Evolutionary conservation across 1,139 yeast species (phyloP), one percentile per base, ranked within the genome.

Genomic region (Yamadazyma diddensiae): DNA sequence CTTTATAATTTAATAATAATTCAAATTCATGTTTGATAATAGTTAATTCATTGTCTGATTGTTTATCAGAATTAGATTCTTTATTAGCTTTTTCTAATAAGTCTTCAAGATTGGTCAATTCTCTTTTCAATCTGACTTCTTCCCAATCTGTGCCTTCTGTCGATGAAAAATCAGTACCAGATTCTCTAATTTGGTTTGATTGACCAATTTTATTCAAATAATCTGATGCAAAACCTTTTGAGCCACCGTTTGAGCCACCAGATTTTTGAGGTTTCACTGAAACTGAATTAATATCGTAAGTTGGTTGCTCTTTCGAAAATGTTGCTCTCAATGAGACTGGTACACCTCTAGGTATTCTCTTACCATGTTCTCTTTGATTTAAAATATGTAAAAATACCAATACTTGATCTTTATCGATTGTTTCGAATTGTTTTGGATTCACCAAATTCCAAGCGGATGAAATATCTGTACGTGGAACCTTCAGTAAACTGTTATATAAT

Each of bases 241-340:
- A 14, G 6, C 52, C 41, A 42, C 48, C 36, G 47, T 42, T 31
- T 11, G 35, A 35, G 21, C 51, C 46, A 21, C 43, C 31, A 22
- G 43, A 15, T 3, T 30, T 11, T 12, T 26, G 30, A 9, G 35
- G 44, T 14, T 31, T 35, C 5, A 39, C 38, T 10, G 37, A 32
- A 6, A 41, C 46, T 9, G 46, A 28, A 36, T 52, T 70, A 31
- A 87, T 53, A 49, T 83, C 82, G 56, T 85, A 90, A 41, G 79
- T 81, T 6, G 95, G 95, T 24, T 74, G 73, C 45, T 85, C 88
- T 60, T 88, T 88, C 24, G 87, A 83, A 57, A 90, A 90, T 0
- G 97, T 85, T 3, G 97, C 96, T 34, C 95, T 73, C 44, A 94
- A 68, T 6, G 94, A 79, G 1, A 92, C 85, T n/a, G 98, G 98